Conservation (phyloP, 305 asterid species). For the Fraxinus nigra region DNA sequence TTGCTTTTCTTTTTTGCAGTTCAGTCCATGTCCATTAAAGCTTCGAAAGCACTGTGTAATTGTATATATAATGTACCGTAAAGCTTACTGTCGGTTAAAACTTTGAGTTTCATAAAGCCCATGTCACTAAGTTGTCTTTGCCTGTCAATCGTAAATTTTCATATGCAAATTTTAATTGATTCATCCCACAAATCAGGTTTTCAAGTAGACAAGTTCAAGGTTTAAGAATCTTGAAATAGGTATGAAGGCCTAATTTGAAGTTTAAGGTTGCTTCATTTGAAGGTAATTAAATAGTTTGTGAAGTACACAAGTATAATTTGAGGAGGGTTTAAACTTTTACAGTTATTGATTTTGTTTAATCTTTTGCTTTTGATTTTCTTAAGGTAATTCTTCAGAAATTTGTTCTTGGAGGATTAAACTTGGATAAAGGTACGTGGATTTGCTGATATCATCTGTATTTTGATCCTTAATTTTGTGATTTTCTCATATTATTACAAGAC, state of each 20-base stretch:
- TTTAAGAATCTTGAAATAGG: slow-evolving; percentile 1
- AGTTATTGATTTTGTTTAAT: not conserved
- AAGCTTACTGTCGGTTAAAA: slow-evolving; percentile 35
- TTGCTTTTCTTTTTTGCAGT: slow-evolving; percentile 27
- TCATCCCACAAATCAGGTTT: slow-evolving; percentile 9
- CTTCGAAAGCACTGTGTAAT: slow-evolving; percentile 21
- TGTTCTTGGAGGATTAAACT: not conserved
- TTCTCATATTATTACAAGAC: not conserved
- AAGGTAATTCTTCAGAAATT: slow-evolving; percentile 19
- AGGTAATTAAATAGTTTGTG: slow-evolving; percentile 41
- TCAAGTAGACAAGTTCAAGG: not conserved
- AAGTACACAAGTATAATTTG: slow-evolving; percentile 25
- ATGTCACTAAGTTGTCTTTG: slow-evolving; percentile 24
- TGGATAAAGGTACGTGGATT: slow-evolving; percentile 31
- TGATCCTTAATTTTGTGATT: not conserved
- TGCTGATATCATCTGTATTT: not conserved
- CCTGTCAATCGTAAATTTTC: slow-evolving; percentile 17
- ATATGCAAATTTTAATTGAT: not conserved
- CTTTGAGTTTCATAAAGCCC: slow-evolving; percentile 24
- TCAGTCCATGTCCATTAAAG: slow-evolving; percentile 38
- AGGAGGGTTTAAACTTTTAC: slow-evolving; percentile 24
- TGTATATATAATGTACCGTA: slow-evolving; percentile 12
- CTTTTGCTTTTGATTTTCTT: not conserved
- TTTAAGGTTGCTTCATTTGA: slow-evolving; percentile 51
- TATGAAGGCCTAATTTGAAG: slow-evolving; percentile 27